Base-by-base conservation (phyloP, 164 flowering plant genomes). In the Umbellularia californica region DNA sequence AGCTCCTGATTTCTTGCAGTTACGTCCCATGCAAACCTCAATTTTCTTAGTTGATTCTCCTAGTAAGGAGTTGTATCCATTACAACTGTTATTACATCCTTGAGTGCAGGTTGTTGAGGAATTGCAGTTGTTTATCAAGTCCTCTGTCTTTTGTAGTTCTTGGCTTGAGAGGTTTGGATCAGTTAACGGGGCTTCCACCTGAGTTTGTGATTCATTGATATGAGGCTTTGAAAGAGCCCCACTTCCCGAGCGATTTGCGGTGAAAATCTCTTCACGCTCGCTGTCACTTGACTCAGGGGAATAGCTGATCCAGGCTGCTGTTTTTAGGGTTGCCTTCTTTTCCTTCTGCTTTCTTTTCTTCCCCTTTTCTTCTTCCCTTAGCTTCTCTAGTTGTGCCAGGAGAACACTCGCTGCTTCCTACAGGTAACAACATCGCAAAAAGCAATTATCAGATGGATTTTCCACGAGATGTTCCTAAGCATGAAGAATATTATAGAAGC, bases 21-120 rank as follows among this genome's bases (percentile, higher is more conserved):
- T 92, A 0, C 88, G 87, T 0, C 98, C 98, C 98, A 92, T 94
- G 68, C 98, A 92, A 19, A 94, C 94, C 77, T 92, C 93, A 20
- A 94, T 81, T 80, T 79, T 92, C 77, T 79, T 79, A 13, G 76
- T 60, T 19, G 68, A 25, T 60, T 65, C 20, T 2, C 52, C 62
- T 4, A 58, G 67, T 3, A 13, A 70, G 60, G 22, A n/a, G 33
- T 28, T 52, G 13, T 50, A 52, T 22, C 15, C 14, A 28, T 71
- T 25, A 64, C 50, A 62, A 67, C 73, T 25, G 52, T 11, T 60
- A 10, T 41, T 15, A 30, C 73, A 30, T 50, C 63, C 80, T 55
- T 66, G 50, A 72, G 47, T 50, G 50, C 27, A 24, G 28, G 30
- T 17, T 0, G 50, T 19, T 25, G 23, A 23, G 2, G 19, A 25